Conservation (phyloP, 2,329 filamentous ascomycete genomes). For the Fusarium tjaetaba region DNA sequence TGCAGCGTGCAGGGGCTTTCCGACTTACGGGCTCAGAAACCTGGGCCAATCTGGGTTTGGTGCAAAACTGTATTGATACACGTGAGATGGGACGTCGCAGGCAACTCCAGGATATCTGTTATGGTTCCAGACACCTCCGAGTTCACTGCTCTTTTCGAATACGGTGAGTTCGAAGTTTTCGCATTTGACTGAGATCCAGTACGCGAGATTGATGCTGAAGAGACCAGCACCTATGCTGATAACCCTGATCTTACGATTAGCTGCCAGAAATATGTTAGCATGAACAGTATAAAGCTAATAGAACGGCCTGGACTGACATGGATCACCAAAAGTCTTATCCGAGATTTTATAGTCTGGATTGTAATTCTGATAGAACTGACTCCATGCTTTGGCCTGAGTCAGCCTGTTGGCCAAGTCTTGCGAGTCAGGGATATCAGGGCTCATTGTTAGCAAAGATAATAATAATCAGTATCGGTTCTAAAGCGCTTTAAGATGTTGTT, state of each 20-base stretch:
- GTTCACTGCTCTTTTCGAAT: neutral
- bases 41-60: neutral
- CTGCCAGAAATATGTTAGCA: neutral
- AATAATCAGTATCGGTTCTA: neutral
- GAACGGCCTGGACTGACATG: neutral
- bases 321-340: neutral
- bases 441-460: neutral
- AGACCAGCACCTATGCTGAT: neutral
- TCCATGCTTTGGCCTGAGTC: neutral
- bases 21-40: neutral
- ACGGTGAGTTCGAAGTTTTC: neutral
- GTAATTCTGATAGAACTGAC: neutral
- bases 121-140: neutral
- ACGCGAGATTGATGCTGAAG: neutral
- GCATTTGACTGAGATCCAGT: neutral
- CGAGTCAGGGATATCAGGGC: neutral
- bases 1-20: fast-evolving
- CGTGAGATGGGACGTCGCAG: neutral
- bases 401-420: neutral
- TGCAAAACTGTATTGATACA: neutral
- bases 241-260: neutral
- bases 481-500: fast-evolving
- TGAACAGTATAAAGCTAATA: neutral
- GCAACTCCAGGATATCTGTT: neutral
- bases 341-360: neutral